Evolutionary conservation across 805 yeast genomes (phyloP), one percentile per base, ranked within the genome.

Genomic region (Priceomyces fermenticarens): DNA sequence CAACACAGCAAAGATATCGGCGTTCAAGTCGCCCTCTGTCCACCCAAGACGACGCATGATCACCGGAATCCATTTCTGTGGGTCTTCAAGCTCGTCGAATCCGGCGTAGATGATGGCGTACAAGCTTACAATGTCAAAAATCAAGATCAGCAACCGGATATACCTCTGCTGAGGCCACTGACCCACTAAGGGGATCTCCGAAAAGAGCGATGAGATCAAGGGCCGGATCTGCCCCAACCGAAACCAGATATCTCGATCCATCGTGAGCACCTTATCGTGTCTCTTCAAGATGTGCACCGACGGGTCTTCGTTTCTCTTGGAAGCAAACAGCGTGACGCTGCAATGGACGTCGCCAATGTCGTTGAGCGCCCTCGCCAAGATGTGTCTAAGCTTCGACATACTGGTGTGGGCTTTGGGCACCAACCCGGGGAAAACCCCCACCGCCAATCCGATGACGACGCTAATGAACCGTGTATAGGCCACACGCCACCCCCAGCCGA

Each of bases 131-230:
- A 61, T 46, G 37, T 64, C 65, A 15, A 53, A 52, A 8, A 60
- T 36, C 10, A 50, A 45, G 4, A 36, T 40, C 30, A 53, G 61
- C 10, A 65, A 42, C 34, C 45, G 45, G 10, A 30, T 40, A 35
- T 63, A 65, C 31, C 55, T 59, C 11, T 42, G 42, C 11, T 46
- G 48, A 0, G 70, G 69, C 69, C 69, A 65, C 13, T 45, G 29
- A 1, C 70, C 69, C 2, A 58, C 45, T 4, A 63, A 26, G 0
- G 63, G 58, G 4, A 58, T 38, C 42, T 65, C 69, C 34, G 62
- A 60, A 25, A 49, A 44, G 11, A 63, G 48, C 2, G 67, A 53
- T 10, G 45, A 48, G 51, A 60, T 54, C 14, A 60, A 39, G 9
- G 45, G 42, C 2, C 52, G 46, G 10, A 55, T 48, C 2, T 47